These are phyloP conservation scores for Hordeum marinum DNA, from an alignment of 176 grass and related monocot genomes.

Conservation along the genomic window DNA sequence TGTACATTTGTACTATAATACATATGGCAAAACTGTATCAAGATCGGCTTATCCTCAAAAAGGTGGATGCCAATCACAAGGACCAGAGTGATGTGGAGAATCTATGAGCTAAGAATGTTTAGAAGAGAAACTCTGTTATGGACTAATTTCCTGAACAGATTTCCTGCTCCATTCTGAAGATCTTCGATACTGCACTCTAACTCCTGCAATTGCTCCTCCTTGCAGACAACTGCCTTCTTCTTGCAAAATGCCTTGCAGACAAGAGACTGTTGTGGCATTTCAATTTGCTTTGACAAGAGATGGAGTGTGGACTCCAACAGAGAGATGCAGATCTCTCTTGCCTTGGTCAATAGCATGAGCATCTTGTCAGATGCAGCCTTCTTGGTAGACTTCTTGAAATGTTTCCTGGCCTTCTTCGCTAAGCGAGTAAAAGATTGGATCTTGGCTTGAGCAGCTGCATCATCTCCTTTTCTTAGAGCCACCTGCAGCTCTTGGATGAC, in stretches of 20 bases:
- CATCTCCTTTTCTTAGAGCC: neutral
- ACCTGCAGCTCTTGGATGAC: neutral
- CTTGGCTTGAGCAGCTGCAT: neutral
- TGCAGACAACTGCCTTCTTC: neutral
- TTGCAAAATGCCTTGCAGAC: conserved; percentile 6
- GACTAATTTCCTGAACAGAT: neutral
- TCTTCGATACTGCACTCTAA: neutral
- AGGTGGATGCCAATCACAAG: too few relatives aligned
- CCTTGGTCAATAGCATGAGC: neutral
- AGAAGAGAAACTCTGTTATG: too few relatives aligned
- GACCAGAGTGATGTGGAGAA: too few relatives aligned
- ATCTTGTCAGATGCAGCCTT: neutral
- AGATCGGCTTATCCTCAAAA: too few relatives aligned
- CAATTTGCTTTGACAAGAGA: neutral
- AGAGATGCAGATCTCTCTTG: neutral
- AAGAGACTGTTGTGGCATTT: neutral
- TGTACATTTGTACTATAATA: too few relatives aligned
- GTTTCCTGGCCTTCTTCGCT: neutral
- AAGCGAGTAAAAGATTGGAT: neutral
- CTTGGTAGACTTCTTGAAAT: neutral
- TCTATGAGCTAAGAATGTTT: too few relatives aligned
- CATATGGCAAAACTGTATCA: too few relatives aligned
- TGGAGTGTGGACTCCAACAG: neutral
- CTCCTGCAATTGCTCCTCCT: conserved; percentile 17
- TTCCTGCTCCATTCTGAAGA: neutral